These are phyloP conservation scores for Thelonectria discophora DNA, from an alignment of 2,329 filamentous ascomycete genomes.

Conservation along the genomic window DNA sequence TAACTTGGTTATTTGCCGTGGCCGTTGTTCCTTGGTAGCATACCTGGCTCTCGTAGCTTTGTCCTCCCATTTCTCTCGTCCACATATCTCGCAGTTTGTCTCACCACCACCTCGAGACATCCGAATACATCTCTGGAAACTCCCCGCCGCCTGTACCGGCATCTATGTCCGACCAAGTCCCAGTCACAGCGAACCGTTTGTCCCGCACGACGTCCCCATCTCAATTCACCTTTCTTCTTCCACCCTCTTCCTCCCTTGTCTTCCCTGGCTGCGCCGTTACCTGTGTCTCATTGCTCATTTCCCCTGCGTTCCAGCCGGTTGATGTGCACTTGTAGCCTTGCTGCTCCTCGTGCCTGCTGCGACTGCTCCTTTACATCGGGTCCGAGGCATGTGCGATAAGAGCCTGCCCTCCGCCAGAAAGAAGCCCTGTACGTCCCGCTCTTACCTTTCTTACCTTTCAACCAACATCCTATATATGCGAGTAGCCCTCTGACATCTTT, in stretches of 20 bases:
- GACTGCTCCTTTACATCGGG: conserved; percentile 13
- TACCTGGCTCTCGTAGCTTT: conserved; percentile 16
- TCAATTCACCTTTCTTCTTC: background rate
- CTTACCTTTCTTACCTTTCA: conserved; percentile 28
- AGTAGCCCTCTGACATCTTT: conserved; percentile 23
- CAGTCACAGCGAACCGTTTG: conserved; percentile 22
- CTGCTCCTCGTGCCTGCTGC: conserved; percentile 28
- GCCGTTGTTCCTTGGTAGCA: conserved; percentile 7
- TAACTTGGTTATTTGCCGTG: background rate
- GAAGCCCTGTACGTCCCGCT: conserved; percentile 34
- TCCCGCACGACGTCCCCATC: conserved; percentile 18
- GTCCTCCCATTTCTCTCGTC: conserved; percentile 5
- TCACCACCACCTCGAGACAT: conserved; percentile 6
- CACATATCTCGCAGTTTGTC: conserved; percentile 15
- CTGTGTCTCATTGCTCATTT: background rate
- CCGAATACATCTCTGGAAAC: background rate
- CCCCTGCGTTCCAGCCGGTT: conserved; percentile 17
- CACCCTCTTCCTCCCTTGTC: no score
- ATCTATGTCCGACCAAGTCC: conserved; percentile 22
- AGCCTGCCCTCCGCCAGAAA: conserved; percentile 29
- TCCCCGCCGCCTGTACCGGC: conserved; percentile 10
- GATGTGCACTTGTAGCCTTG: conserved; percentile 12
- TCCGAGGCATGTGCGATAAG: conserved; percentile 37
- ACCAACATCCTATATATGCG: conserved; percentile 12
- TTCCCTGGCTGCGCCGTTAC: no score